Percentiles rank a stretch among this genome's conserved stretches.
Evolutionary conservation across 129 eudicot species (phyloP).

Genomic region (Chrysanthemum seticuspe): DNA sequence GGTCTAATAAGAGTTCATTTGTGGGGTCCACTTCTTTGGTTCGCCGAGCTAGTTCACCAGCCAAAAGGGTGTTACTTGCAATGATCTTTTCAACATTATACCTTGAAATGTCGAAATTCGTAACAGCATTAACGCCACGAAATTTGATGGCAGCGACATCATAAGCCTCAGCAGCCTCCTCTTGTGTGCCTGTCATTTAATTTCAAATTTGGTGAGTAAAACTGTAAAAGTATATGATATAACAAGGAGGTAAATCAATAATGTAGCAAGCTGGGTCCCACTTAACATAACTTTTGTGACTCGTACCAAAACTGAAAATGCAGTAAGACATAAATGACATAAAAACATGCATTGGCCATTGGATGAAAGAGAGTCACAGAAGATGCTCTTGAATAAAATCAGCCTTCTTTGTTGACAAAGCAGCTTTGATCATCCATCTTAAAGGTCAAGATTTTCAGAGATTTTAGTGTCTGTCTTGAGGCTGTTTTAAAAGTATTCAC

Average conservation of each 20-base stretch:
- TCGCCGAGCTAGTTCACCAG: constrained; percentile 75
- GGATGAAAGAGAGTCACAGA: constrained; percentile 32
- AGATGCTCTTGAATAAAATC: constrained; percentile 33
- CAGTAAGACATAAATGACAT: constrained; percentile 38
- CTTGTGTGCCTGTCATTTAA: constrained; percentile 70
- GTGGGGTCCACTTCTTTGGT: constrained; percentile 46
- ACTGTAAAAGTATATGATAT: background rate
- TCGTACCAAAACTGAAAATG: constrained; percentile 34
- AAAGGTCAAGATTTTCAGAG: constrained; percentile 39
- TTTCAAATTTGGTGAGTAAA: background rate
- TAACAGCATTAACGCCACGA: constrained; percentile 79
- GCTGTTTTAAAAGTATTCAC: constrained; percentile 21
- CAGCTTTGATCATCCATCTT: constrained; percentile 43
- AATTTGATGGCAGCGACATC: constrained; percentile 90
- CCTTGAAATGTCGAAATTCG: constrained; percentile 76
- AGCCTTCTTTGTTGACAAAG: constrained; percentile 37
- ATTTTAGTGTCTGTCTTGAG: constrained; percentile 29
- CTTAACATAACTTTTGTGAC: constrained; percentile 30
- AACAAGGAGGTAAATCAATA: background rate
- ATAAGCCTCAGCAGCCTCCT: constrained; percentile 96
- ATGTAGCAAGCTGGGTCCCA: constrained; percentile 29
- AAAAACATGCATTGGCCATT: constrained; percentile 42
- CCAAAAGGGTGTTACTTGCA: constrained; percentile 86
- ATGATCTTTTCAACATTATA: constrained; percentile 81
- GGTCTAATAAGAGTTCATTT: constrained; percentile 19